Base-by-base conservation (phyloP, 2,329 filamentous ascomycete genomes). In the Verticillium klebahnii region DNA sequence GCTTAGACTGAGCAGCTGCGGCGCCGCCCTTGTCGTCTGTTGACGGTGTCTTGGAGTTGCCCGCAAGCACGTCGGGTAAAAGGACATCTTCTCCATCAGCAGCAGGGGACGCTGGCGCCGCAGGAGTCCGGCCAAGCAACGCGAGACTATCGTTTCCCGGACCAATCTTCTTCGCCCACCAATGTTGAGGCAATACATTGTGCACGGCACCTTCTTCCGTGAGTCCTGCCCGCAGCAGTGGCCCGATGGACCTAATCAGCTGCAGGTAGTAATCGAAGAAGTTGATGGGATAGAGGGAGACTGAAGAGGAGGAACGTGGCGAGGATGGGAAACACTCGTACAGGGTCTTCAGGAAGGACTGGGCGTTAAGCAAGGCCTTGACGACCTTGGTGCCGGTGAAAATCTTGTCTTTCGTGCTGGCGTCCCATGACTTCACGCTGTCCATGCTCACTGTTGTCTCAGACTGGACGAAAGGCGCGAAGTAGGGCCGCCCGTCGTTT, bases 181-280 rank as follows among this genome's bases (percentile, higher is more conserved):
- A 91, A 62, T 87, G 80, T 40, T 87, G 82, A 1, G 94, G 92
- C 57, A 97, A 89, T 59, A 85, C 82, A 58, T 86, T 88, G 66
- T 90, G 85, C 55, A 97, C 80, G 0, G 89, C 79, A 39, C 93
- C 90, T 66, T 96, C 91, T 74, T 99, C 94, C 74, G 89, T 89
- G n/a, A 96, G 82, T 63, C 92, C 90, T 59, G 89, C 89, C 52
- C 90, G 85, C 66, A 97, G 84, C 17, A 99, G 78, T 29, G 88
- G 87, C 3, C 92, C 93, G 37, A 98, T 82, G 31, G 87, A 87
- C 64, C 86, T 84, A 29, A 96, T 83, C 40, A 97, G 78, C n/a
- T 81, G 77, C 55, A 86, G 80, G 71, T 96, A 96, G 72, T 92
- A 89, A 72, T 98, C 94, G 36, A 89, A 92, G 25, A 96, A 83